Evolutionary conservation across 345 rosid species (phyloP), one percentile per base, ranked within the genome.

Genomic region (Passiflora organensis): DNA sequence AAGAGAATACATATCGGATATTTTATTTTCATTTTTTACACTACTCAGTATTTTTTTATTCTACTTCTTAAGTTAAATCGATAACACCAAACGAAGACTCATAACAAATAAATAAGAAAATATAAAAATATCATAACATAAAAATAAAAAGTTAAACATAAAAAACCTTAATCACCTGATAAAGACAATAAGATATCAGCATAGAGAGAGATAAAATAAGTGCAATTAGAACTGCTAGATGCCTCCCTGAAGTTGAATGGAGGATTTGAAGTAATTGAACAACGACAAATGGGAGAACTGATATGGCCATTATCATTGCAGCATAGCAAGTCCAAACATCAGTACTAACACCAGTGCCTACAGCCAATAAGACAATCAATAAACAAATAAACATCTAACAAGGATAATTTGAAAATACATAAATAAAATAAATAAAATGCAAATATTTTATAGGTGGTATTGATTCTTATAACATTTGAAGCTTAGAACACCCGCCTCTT

Each of bases 281-380:
- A 55, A 89, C 66, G 54, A 93, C 1, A 62, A 89, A 93, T 6
- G 99, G 99, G 41, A 93, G 66, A 47, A 93, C 67, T 8, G 99
- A 93, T 56, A 86, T 60, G 18, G 70, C 72, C 99, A 93, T 93
- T 41, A 93, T 86, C 59, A 77, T 53, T 38, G 99, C 99, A 51
- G 94, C 89, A 51, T 79, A 84, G 63, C 81, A 75, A 25, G 99
- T 93, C 89, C 86, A 83, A 32, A 67, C 18, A 76, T 93, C 99
- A 15, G 81, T 79, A 53, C 83, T 81, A 21, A 89, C 84, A 51
- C 68, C 72, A 20, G 19, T 23, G 1, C 71, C 71, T 66, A 59
- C 50, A 39, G 25, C 28, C 43, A 45, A 10, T 11, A 3, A 13
- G 10, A 45, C 24, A 48, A n/a, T 21, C 24, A 10, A 9, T 0